phyloP scores from a whole-genome alignment of 805 yeast genomes.

The Cyberlindnera amylophila region DNA sequence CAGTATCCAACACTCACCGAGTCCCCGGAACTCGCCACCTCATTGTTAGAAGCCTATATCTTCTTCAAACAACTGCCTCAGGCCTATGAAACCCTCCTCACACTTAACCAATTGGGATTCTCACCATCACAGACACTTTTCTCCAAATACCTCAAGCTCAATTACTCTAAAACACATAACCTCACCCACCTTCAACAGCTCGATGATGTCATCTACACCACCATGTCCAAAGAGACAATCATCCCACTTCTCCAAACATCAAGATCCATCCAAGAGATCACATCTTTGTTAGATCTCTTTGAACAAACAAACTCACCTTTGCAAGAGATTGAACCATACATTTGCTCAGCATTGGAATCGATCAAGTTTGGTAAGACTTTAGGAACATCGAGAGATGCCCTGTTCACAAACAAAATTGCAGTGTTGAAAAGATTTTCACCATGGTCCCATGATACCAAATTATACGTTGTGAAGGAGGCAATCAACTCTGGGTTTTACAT shows the following conservation, averaged over 20 bases:
- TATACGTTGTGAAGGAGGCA: slow-evolving; percentile 1
- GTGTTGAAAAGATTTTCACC: slow-evolving; percentile 7
- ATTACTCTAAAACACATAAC: no score
- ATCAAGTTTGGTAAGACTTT: neutral
- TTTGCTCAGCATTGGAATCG: neutral
- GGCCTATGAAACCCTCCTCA: neutral
- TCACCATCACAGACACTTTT: slow-evolving; percentile 1
- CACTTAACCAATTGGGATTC: neutral
- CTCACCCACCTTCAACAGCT: slow-evolving; percentile 5
- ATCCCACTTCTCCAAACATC: slow-evolving; percentile 1
- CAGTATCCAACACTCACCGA: slow-evolving; percentile 4
- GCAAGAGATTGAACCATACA: neutral
- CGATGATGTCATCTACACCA: slow-evolving; percentile 13
- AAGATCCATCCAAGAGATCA: slow-evolving; percentile 8
- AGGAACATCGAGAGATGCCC: no score
- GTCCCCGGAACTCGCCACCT: slow-evolving; percentile 1
- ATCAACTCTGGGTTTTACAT: slow-evolving; percentile 10
- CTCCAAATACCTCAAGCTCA: slow-evolving; percentile 3
- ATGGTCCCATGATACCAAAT: slow-evolving; percentile 6
- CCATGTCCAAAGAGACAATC: slow-evolving; percentile 1
- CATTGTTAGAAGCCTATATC: neutral
- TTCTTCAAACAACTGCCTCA: slow-evolving; percentile 1
- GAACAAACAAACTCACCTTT: slow-evolving; percentile 3
- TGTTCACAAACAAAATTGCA: neutral
- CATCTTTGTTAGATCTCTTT: slow-evolving; percentile 11